Conservation (phyloP, 2,329 filamentous ascomycete genomes). For the Colletotrichum orchidophilum region DNA sequence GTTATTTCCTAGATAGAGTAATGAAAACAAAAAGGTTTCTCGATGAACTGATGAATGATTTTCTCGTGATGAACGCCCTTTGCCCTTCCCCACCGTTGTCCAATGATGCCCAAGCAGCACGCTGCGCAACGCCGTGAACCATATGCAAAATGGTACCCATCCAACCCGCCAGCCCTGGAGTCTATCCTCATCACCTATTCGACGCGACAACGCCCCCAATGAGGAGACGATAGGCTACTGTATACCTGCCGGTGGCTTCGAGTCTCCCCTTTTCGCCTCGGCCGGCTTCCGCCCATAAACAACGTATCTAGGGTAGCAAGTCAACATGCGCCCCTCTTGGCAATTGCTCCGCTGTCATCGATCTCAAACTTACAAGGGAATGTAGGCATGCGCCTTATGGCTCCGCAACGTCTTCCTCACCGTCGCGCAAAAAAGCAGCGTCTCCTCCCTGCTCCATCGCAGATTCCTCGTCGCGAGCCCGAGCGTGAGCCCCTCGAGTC, state of each 20-base stretch:
- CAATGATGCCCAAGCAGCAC: background rate
- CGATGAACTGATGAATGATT: too few species aligned
- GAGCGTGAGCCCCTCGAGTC: constrained; percentile 46
- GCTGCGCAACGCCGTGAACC: background rate
- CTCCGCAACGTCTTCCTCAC: constrained; percentile 39
- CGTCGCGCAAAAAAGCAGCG: constrained; percentile 37
- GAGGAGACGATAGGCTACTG: background rate
- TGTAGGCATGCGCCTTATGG: constrained; percentile 40
- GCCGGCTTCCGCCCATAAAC: constrained; percentile 30
- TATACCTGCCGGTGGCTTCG: background rate
- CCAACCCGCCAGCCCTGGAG: background rate
- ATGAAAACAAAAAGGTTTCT: background rate
- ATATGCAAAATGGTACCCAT: background rate
- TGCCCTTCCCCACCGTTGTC: background rate
- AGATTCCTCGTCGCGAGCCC: constrained; percentile 48
- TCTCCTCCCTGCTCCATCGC: constrained; percentile 46
- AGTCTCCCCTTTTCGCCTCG: background rate
- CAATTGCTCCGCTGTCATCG: background rate
- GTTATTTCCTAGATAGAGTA: constrained; percentile 3
- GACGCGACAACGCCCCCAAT: too few species aligned
- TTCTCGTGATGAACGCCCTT: background rate
- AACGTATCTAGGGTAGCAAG: constrained; percentile 7
- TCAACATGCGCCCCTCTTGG: background rate
- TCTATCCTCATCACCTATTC: background rate
- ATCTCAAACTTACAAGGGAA: constrained; percentile 21